phyloP scores from a whole-genome alignment of 352 stramenopile genomes.

The Peronospora destructor region DNA sequence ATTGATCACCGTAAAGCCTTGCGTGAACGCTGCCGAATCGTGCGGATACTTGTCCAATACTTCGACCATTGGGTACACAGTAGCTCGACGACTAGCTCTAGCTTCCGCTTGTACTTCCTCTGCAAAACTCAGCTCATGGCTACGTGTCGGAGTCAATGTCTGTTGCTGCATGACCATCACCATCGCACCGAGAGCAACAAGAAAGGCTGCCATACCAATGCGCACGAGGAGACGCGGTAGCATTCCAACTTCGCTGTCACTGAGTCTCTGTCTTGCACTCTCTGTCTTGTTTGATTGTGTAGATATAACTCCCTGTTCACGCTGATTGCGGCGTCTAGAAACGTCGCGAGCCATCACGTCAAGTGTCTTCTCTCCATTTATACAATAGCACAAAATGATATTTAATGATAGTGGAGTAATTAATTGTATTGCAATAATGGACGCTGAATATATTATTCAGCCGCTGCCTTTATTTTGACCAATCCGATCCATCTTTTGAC shows the following conservation, averaged over 20 bases:
- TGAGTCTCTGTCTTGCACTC: constrained; percentile 3
- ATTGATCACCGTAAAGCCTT: constrained; percentile 63
- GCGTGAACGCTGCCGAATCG: constrained; percentile 80
- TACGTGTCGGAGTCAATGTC: neutral
- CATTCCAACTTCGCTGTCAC: constrained; percentile 11
- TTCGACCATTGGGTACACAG: constrained; percentile 33
- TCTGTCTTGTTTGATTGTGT: constrained; percentile 10
- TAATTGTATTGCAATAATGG: no score
- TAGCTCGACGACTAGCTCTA: constrained; percentile 6
- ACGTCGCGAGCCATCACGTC: constrained; percentile 26
- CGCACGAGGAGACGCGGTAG: constrained; percentile 34
- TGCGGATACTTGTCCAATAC: constrained; percentile 73
- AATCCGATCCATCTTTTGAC: neutral
- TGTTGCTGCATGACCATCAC: constrained; percentile 14
- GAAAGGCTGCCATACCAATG: constrained; percentile 19
- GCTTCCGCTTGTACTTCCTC: constrained; percentile 19
- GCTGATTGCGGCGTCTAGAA: constrained; percentile 5
- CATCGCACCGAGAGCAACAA: constrained; percentile 24
- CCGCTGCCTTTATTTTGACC: no score
- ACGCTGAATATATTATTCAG: no score
- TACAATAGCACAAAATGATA: no score
- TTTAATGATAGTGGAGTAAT: no score
- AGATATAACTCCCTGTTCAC: constrained; percentile 3
- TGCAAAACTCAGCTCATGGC: constrained; percentile 3
- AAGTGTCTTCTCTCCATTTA: constrained; percentile 13